A percentile compares a stretch with the other conserved stretches of the same genome.
These are phyloP conservation scores for Eucalyptus sp. DNA, from an alignment of 345 rosid genomes.

Conservation along the genomic window DNA sequence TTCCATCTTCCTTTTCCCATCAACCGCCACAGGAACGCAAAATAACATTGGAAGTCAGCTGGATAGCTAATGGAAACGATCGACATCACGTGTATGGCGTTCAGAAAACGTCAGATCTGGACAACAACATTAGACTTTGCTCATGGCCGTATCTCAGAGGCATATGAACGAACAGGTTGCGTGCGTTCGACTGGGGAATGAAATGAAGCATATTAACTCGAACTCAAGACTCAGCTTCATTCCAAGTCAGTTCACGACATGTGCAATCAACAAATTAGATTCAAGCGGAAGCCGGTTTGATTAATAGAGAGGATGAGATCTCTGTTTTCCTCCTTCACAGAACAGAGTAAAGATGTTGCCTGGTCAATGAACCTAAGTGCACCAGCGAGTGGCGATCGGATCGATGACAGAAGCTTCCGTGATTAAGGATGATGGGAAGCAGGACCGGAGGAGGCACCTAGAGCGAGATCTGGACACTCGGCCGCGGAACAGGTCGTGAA, in stretches of 20 bases:
- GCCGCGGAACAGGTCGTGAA: not conserved
- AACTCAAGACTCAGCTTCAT: fast-evolving
- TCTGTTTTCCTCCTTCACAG: not conserved
- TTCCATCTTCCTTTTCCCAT: not conserved
- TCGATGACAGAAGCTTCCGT: not conserved
- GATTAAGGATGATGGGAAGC: fast-evolving
- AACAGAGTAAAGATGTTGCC: not conserved
- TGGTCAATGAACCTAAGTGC: not conserved
- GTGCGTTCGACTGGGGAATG: not conserved
- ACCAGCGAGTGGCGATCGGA: not conserved
- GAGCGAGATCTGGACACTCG: not conserved
- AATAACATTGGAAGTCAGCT: not conserved
- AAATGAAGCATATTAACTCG: not conserved
- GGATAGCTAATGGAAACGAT: not conserved
- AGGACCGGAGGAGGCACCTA: not conserved
- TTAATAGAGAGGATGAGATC: not conserved
- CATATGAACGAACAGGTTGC: not conserved
- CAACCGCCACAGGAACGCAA: not conserved
- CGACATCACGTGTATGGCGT: not conserved
- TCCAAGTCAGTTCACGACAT: not conserved
- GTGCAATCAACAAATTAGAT: not conserved
- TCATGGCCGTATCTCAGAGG: not conserved
- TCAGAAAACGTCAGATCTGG: not conserved
- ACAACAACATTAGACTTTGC: not conserved
- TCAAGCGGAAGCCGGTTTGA: not conserved